Percentiles rank a stretch among this genome's conserved stretches.
These are phyloP conservation scores for Lactarius quietus DNA, from an alignment of 768 basidiomycete species.

Conservation along the genomic window DNA sequence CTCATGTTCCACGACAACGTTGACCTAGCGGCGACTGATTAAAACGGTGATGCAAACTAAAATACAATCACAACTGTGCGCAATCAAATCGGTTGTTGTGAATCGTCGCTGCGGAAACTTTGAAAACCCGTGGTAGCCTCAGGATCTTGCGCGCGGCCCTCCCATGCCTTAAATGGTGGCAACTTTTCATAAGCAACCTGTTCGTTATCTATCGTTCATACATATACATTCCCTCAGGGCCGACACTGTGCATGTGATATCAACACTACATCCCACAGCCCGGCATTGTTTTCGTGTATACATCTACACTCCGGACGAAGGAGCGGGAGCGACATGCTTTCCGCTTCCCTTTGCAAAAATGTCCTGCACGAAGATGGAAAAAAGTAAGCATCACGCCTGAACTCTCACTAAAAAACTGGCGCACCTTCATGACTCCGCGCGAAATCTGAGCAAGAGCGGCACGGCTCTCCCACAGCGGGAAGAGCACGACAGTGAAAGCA, in stretches of 20 bases:
- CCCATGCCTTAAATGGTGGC: not conserved
- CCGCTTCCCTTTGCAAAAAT: conserved; percentile 41
- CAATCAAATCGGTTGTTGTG: too few relatives aligned
- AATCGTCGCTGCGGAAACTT: too few relatives aligned
- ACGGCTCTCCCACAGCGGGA: conserved; percentile 84
- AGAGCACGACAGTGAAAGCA: conserved; percentile 69
- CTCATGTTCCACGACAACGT: too few relatives aligned
- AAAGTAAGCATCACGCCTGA: conserved; percentile 1
- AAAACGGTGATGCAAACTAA: too few relatives aligned
- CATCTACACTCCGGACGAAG: conserved; percentile 17
- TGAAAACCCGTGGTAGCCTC: too few relatives aligned
- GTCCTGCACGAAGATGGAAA: conserved; percentile 35
- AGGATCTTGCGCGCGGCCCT: not conserved
- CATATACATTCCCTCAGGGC: not conserved
- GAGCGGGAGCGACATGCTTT: conserved; percentile 32
- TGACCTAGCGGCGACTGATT: too few relatives aligned
- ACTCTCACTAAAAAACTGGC: not conserved
- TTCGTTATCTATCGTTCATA: not conserved
- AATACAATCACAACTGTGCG: too few relatives aligned
- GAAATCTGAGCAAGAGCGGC: conserved; percentile 56
- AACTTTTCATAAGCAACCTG: not conserved
- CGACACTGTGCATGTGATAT: not conserved
- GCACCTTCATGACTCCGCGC: conserved; percentile 62
- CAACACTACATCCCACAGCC: not conserved
- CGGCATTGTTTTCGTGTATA: not conserved